These are phyloP conservation scores for Ustilago crameri DNA, from an alignment of 1,284 basidiomycete genomes.

Conservation along the genomic window DNA sequence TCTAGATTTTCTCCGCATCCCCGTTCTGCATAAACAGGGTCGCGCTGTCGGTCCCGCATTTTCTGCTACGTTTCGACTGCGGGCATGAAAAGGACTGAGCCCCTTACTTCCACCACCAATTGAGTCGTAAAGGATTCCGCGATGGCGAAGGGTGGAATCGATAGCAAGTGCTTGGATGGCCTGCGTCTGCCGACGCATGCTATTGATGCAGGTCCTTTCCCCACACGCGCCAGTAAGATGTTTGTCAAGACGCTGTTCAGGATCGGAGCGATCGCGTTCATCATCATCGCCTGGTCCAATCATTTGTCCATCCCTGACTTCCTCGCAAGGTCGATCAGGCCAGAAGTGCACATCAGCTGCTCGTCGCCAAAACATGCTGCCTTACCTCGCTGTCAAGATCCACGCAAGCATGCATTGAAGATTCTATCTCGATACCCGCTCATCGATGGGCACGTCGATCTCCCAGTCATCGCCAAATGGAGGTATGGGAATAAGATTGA, in stretches of 20 bases:
- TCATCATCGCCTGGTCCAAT: constrained; percentile 5
- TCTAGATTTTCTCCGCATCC: too few relatives aligned
- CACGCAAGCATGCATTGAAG: constrained; percentile 18
- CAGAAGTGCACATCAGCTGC: constrained; percentile 13
- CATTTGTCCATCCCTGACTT: not conserved
- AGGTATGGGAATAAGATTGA: constrained; percentile 41
- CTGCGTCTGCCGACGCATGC: constrained; percentile 5
- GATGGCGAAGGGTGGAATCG: not conserved
- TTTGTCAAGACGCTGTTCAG: not conserved
- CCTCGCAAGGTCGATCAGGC: not conserved
- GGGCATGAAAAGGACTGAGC: not conserved
- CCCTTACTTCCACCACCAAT: not conserved
- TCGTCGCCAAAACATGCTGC: not conserved
- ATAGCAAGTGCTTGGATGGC: constrained; percentile 8
- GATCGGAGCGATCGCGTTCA: not conserved
- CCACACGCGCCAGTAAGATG: not conserved
- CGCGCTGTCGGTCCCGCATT: too few relatives aligned
- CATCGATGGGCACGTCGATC: constrained; percentile 52
- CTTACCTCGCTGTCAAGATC: constrained; percentile 18
- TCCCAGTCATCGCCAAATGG: constrained; percentile 40
- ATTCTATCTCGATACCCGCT: constrained; percentile 35
- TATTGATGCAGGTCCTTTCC: not conserved
- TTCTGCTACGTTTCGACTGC: too few relatives aligned
- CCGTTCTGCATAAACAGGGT: too few relatives aligned
- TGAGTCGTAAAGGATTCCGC: not conserved